These are phyloP conservation scores for Forsythia suspensa DNA, from an alignment of 257 asterid genomes.

Conservation along the genomic window DNA sequence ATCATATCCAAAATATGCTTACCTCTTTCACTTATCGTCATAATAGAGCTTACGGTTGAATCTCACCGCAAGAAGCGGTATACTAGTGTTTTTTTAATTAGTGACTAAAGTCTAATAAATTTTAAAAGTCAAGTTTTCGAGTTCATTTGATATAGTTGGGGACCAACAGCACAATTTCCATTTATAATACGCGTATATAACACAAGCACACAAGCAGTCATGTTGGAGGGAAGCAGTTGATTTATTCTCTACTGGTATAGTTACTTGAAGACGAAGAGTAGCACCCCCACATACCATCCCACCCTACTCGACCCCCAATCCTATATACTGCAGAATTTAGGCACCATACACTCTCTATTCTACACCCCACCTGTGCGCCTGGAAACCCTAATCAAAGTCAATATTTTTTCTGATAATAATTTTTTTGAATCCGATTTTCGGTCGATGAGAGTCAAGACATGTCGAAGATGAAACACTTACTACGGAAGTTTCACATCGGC, in stretches of 20 bases:
- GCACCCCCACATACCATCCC: slow-evolving; percentile 1
- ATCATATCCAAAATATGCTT: no score
- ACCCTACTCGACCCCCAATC: not conserved
- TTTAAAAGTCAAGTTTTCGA: no score
- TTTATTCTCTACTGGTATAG: slow-evolving; percentile 26
- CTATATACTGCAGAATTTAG: slow-evolving; percentile 24
- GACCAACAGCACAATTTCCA: no score
- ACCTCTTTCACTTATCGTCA: no score
- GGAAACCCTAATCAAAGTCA: slow-evolving; percentile 20
- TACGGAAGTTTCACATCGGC: slow-evolving; percentile 95
- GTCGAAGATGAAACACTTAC: slow-evolving; percentile 94
- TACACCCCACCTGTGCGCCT: slow-evolving; percentile 38
- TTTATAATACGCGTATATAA: not conserved
- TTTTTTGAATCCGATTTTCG: slow-evolving; percentile 20
- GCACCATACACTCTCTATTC: slow-evolving; percentile 18
- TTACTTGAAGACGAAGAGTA: slow-evolving; percentile 46
- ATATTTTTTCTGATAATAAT: not conserved
- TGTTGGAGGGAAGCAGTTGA: slow-evolving; percentile 39
- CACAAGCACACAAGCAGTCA: not conserved
- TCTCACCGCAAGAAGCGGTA: no score
- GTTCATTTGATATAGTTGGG: no score
- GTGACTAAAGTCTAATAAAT: no score
- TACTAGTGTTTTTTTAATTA: no score
- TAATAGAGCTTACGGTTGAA: no score
- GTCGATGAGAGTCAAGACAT: slow-evolving; percentile 63